These are phyloP conservation scores for Paecilomyces niveus DNA, from an alignment of 2,329 filamentous ascomycete genomes.

Conservation along the genomic window DNA sequence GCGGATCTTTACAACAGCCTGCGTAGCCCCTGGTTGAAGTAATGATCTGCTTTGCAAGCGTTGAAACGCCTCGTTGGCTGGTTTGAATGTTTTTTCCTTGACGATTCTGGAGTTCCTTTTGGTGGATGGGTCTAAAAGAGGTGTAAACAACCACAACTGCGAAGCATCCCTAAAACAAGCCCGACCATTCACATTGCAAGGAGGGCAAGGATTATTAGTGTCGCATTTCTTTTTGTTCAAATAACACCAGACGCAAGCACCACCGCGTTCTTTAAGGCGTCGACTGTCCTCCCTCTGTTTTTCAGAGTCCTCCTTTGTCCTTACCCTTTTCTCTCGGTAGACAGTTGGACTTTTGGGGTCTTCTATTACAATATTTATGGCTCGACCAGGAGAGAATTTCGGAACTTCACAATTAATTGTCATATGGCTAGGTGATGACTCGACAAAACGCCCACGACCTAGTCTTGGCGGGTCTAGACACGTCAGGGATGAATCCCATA, in stretches of 20 bases:
- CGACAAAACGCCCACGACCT: not conserved
- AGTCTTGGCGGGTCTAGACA: not conserved
- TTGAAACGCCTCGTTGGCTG: conserved; percentile 1
- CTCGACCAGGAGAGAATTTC: not conserved
- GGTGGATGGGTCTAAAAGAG: not conserved
- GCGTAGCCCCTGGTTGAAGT: not conserved
- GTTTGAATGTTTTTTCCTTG: conserved; percentile 5
- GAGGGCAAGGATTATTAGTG: conserved; percentile 10
- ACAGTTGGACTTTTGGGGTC: not conserved
- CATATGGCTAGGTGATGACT: not conserved
- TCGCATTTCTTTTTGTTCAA: conserved; percentile 21
- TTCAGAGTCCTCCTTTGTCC: conserved; percentile 8
- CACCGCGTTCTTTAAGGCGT: conserved; percentile 15
- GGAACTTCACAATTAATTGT: not conserved
- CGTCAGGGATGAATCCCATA: not conserved
- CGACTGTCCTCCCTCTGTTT: conserved; percentile 10
- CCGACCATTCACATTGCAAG: conserved; percentile 9
- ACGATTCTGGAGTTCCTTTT: not conserved
- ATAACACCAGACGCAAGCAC: conserved; percentile 22
- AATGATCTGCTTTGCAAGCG: conserved; percentile 3
- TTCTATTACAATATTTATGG: not conserved
- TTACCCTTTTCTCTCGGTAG: not conserved
- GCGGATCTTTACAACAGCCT: conserved; percentile 10
- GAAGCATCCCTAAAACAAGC: conserved; percentile 16
- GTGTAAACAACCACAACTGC: conserved; percentile 10